Base-by-base conservation (phyloP, 306 rosid genomes). In the Mimosa bimucronata region DNA sequence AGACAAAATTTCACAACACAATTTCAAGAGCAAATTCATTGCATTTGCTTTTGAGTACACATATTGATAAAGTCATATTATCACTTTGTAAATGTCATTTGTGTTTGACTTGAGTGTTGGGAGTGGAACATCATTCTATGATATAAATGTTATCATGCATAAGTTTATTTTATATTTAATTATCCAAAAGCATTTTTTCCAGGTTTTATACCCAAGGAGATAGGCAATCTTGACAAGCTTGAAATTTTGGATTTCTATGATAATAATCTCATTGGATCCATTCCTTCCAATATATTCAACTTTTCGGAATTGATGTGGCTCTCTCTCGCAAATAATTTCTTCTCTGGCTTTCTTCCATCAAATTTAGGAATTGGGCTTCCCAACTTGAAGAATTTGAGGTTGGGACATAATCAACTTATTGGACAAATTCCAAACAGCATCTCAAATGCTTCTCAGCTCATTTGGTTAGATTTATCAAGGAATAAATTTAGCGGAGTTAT, bases 241-340 rank as follows among this genome's bases (percentile, higher is more conserved):
- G 18, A 25, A 9, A 1, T 0, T 0, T 10, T 58, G 13, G 0
- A 0, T 29, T 6, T 82, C n/a, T 23, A 18, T n/a, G 52, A 1
- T 1, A 81, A 77, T 18, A 1, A 25, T 0, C 42, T 83, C 37
- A 78, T 38, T 18, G 82, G 86, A 55, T 1, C 37, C 2, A 57
- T 83, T 66, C 37, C 82, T 75, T 26, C 48, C 15, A 53, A 44
- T 58, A 18, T 85, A 29, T 66, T 84, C 69, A 84, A 84, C 48
- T 80, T 50, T 67, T 77, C 71, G 77, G 81, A 50, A 81, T 58
- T 19, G 58, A 16, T 0, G 0, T 6, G 81, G 77, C 78, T 72
- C 40, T 12, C 14, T 65, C 0, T 15, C 70, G 16, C n/a, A n/a
- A n/a, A n/a, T n/a, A n/a, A n/a, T n/a, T n/a, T n/a, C n/a, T n/a